A percentile compares a stretch with the other conserved stretches of the same genome.
Conservation (phyloP, 495 filamentous ascomycete species). For the Trichoderma asperelloides region DNA sequence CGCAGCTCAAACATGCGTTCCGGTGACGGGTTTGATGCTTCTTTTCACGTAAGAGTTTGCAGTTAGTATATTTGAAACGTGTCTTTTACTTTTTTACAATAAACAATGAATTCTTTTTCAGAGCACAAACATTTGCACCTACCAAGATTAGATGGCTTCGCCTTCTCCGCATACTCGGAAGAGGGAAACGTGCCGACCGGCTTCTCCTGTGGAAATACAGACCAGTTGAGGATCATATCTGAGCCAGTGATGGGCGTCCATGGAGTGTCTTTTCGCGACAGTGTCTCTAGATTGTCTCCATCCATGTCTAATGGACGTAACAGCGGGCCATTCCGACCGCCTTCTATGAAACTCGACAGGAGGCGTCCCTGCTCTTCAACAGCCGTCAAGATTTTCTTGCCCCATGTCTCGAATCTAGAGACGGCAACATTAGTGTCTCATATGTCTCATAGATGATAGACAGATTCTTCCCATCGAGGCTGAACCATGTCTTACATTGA, state of each 20-base stretch:
- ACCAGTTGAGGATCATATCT: conserved; percentile 7
- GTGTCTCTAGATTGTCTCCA: neutral
- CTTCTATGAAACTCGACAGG: neutral
- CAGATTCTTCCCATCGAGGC: neutral
- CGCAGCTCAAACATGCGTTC: conserved; percentile 8
- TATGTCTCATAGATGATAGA: too few species aligned
- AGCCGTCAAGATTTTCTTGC: conserved; percentile 2
- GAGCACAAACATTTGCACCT: neutral
- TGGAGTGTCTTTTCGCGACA: conserved; percentile 9
- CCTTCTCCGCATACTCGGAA: neutral
- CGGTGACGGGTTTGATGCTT: neutral
- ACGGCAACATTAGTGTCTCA: neutral
- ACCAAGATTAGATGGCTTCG: neutral
- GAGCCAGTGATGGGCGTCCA: conserved; percentile 10
- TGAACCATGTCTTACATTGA: neutral
- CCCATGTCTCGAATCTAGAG: conserved; percentile 8
- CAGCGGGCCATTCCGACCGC: neutral
- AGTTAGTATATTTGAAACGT: neutral
- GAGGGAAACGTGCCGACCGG: conserved; percentile 1
- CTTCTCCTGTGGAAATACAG: conserved; percentile 3
- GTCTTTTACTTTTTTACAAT: too few species aligned
- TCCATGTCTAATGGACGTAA: neutral
- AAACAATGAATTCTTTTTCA: neutral
- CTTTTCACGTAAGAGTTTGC: neutral
- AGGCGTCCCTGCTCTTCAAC: neutral